A percentile compares a stretch with the other conserved stretches of the same genome.
Evolutionary conservation across 2,329 filamentous ascomycete genomes (phyloP).

Genomic region (Scedosporium boydii): DNA sequence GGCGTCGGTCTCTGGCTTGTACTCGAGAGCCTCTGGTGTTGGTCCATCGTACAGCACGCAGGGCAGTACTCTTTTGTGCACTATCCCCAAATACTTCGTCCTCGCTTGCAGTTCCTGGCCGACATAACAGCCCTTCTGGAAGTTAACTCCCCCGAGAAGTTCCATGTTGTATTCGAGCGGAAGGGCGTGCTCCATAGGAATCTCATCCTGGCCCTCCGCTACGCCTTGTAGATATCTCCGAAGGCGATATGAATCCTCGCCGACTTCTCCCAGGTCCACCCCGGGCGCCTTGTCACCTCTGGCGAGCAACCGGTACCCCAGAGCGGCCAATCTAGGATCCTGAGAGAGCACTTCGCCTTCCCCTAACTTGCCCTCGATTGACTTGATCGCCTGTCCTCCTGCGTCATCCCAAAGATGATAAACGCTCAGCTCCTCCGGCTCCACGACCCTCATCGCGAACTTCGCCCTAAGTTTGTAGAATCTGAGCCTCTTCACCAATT

Average conservation of each 20-base stretch:
- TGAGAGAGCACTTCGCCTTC: conserved; percentile 24
- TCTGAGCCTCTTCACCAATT: conserved; percentile 62
- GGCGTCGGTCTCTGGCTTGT: conserved; percentile 25
- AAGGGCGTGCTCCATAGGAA: conserved; percentile 59
- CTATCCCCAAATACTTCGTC: conserved; percentile 87
- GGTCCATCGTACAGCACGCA: conserved; percentile 57
- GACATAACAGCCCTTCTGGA: conserved; percentile 92
- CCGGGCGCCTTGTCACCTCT: conserved; percentile 17
- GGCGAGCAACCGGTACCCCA: conserved; percentile 42
- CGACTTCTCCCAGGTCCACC: conserved; percentile 34
- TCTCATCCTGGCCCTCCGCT: conserved; percentile 75
- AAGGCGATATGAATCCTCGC: conserved; percentile 57
- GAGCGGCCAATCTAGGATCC: conserved; percentile 44
- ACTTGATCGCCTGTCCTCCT: conserved; percentile 6
- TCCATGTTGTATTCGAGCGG: conserved; percentile 90
- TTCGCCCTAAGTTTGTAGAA: conserved; percentile 81
- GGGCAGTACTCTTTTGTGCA: conserved; percentile 81
- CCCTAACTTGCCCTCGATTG: background rate
- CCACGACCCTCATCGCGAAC: conserved; percentile 57
- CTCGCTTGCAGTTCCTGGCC: conserved; percentile 95
- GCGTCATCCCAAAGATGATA: conserved; percentile 67
- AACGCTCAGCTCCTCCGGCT: conserved; percentile 53
- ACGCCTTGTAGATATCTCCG: conserved; percentile 73
- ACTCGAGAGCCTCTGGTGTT: conserved; percentile 32
- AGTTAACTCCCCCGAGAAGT: conserved; percentile 76